Evolutionary conservation across 495 filamentous ascomycete species (phyloP).

Genomic region (Penicillium pancosmium): DNA sequence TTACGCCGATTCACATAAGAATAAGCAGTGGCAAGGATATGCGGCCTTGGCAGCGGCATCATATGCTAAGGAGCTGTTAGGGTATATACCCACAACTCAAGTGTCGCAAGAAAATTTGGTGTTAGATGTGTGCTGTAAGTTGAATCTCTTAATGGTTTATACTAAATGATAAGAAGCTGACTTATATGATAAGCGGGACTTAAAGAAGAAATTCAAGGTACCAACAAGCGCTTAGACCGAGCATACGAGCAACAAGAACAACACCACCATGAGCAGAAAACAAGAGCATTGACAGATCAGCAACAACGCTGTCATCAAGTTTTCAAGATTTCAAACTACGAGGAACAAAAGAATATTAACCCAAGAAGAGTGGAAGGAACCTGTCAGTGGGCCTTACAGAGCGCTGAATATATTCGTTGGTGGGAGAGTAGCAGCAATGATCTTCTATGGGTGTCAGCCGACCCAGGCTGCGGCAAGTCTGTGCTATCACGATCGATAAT

Average conservation of each 20-base stretch:
- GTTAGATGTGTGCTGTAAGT: no score
- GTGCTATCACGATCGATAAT: constrained; percentile 41
- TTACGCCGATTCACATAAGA: constrained; percentile 42
- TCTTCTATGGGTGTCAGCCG: constrained; percentile 48
- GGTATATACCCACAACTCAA: background rate
- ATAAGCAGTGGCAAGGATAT: constrained; percentile 36
- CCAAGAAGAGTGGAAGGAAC: constrained; percentile 26
- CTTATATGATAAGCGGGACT: no score
- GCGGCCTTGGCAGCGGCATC: constrained; percentile 35
- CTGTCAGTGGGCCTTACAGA: constrained; percentile 32
- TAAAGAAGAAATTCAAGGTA: no score
- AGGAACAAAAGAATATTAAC: constrained; percentile 33
- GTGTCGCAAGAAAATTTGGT: background rate
- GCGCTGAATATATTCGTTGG: constrained; percentile 36
- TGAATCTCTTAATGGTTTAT: no score
- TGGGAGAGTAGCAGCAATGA: constrained; percentile 23
- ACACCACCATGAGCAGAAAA: constrained; percentile 18
- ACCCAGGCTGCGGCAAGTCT: constrained; percentile 51
- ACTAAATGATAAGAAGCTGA: no score
- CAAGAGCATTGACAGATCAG: constrained; percentile 19
- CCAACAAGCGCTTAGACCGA: constrained; percentile 30
- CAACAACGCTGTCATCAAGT: constrained; percentile 28
- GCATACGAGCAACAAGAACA: constrained; percentile 19
- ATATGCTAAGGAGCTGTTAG: constrained; percentile 23
- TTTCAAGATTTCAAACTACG: constrained; percentile 31